Base-by-base conservation (phyloP, 176 grass and related monocot species). In the Pontederia crassipes region DNA sequence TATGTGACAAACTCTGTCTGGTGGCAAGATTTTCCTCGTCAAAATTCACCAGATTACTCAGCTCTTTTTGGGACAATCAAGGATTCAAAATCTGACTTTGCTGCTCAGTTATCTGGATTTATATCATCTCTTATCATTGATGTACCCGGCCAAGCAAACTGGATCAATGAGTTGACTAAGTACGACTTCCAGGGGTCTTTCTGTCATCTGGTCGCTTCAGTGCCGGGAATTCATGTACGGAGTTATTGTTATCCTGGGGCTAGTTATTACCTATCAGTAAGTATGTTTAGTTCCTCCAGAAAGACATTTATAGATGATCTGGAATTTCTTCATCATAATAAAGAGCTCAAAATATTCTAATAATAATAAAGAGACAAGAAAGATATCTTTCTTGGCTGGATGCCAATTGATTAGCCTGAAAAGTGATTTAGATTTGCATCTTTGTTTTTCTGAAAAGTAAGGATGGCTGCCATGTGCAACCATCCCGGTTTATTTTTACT, bases 1-100 rank as follows among this genome's bases (percentile, higher is more conserved):
- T 74, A 85, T 17, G 76, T 89, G 79, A 89, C 82, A 45, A 89
- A 95, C 61, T 86, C 85, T 46, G 77, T 95, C 45, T 95, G 90
- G 90, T 89, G 82, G 79, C 85, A 89, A 83, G 85, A 95, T 54
- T 95, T 89, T 24, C 82, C 85, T 67, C 8, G 40, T 45, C 78
- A 68, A 68, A 69, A 71, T 52, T 64, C 64, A 57, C 49, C 73
- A 50, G 68, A 95, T 80, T 95, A 86, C 86, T 80, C 74, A 74
- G 61, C 67, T 68, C 52, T 95, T 52, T 89, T 95, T 74, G 12
- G 55, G 74, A 53, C 50, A 78, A 52, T 18, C 3, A 53, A 89
- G 16, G 70, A 69, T 24, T 48, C 62, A 50, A 76, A 86, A 77
- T 80, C 82, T 57, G 90, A 89, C 74, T 95, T 95, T 72, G 85